Base-by-base conservation (phyloP, 2,329 filamentous ascomycete species). In the Xylariales sp. region DNA sequence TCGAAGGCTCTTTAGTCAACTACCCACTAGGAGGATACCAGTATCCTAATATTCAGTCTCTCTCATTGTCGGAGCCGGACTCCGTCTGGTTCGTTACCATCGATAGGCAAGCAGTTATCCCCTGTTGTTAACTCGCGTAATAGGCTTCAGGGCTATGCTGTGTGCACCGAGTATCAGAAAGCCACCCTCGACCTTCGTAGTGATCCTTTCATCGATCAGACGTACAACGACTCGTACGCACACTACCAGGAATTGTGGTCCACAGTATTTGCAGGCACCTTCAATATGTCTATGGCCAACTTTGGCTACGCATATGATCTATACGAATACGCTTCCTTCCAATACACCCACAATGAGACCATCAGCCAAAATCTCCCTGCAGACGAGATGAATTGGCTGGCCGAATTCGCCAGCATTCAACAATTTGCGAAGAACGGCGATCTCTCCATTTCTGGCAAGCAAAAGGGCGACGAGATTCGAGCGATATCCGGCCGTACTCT, bases 1-100 rank as follows among this genome's bases (percentile, higher is more conserved):
- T 69, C 14, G 80, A 86, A 55, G 79, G 79, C 9, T 77, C 73
- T 4, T 61, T 66, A 3, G 66, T 85, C 5, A 66, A 80, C 19
- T 77, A 78, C 29, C 89, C 89, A 0, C 62, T 95, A 53, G 66
- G 76, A 40, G 88, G 88, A 8, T 95, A 90, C 57, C 89, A 95
- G 58, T 80, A 94, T 50, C 84, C 91, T 14, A 78, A 78, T 1
- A 66, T 95, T 27, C 66, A 73, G 32, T 73, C 76, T 0, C 59
- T 81, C 6, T 65, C 71, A 1, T 60, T 46, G 1, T 50, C 60
- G 5, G 73, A 78, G 43, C 64, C 60, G 9, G 60, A 64, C 14
- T 72, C 66, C 10, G 59, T 71, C 27, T 67, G 60, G 75, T 76
- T 58, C 50, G 69, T 27, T 3, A 35, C 11, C 29, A n/a, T 19